A percentile compares a stretch with the other conserved stretches of the same genome.
Conservation (phyloP, 139 green algal genomes). For the Chlorella sorokiniana region DNA sequence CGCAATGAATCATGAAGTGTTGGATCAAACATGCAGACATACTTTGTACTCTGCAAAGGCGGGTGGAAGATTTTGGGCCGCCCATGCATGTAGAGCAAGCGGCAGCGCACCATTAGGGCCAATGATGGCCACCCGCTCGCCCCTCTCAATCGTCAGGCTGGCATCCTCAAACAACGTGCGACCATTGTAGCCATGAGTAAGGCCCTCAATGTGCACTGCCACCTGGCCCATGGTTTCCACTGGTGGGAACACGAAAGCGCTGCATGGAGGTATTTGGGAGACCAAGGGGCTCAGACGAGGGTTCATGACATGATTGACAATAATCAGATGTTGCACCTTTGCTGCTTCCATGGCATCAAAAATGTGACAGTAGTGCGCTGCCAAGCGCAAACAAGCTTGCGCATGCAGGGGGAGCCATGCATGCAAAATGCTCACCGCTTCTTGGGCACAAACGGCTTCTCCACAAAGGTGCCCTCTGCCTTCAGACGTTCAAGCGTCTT, state of each 20-base stretch:
- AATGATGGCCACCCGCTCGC: constrained; percentile 96
- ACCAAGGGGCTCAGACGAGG: constrained; percentile 17
- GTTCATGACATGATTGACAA: too few species aligned
- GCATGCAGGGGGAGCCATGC: too few species aligned
- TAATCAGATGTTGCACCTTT: too few species aligned
- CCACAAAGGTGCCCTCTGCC: constrained; percentile 66
- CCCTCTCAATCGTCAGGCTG: constrained; percentile 76
- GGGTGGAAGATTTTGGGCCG: neutral
- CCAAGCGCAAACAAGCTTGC: too few species aligned
- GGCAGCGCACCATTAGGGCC: constrained; percentile 83
- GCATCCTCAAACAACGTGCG: constrained; percentile 77
- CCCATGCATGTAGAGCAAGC: neutral
- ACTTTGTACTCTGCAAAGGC: neutral
- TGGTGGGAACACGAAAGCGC: constrained; percentile 69
- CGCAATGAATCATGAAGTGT: neutral
- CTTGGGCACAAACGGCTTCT: constrained; percentile 89
- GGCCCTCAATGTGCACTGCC: constrained; percentile 61
- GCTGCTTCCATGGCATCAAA: too few species aligned
- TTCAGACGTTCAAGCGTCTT: constrained; percentile 92
- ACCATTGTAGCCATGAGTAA: constrained; percentile 91
- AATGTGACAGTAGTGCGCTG: too few species aligned
- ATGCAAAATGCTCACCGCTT: constrained; percentile 41
- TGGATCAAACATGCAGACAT: neutral
- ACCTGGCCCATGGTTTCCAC: constrained; percentile 78
- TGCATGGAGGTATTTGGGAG: neutral